These are phyloP conservation scores for Solanum sejunctum DNA, from an alignment of 257 asterid genomes.

Conservation along the genomic window DNA sequence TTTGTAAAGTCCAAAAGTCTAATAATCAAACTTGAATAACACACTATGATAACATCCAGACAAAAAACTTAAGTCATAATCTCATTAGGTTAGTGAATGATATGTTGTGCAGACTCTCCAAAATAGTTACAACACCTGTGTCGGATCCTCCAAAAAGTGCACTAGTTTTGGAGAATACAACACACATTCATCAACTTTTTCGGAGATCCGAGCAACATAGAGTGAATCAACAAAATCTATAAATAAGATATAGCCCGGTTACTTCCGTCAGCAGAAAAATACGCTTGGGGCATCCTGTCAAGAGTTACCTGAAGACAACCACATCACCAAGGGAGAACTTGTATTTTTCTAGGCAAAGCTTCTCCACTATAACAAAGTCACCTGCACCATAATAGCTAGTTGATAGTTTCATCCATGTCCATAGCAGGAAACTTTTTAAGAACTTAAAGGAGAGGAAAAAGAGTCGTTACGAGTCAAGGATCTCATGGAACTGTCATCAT, in stretches of 20 bases:
- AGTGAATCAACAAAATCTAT: background rate
- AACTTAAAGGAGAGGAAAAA: background rate
- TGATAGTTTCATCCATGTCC: background rate
- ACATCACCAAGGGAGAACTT: conserved; percentile 75
- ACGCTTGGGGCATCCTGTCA: background rate
- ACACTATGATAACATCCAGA: background rate
- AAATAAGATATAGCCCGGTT: background rate
- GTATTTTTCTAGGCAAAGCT: conserved; percentile 65
- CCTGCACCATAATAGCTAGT: conserved; percentile 22
- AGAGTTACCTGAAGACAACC: conserved; percentile 59
- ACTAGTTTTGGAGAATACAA: background rate
- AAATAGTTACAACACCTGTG: background rate
- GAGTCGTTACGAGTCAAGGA: conserved; percentile 30
- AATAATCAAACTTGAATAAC: background rate
- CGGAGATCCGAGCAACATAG: background rate
- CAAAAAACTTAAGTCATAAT: background rate
- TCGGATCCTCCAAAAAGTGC: background rate
- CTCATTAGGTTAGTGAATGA: background rate
- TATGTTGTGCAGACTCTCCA: background rate
- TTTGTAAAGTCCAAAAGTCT: background rate
- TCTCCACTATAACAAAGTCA: conserved; percentile 71
- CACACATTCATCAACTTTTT: background rate
- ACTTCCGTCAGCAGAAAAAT: background rate
- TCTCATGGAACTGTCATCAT: conserved; percentile 7
- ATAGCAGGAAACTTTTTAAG: background rate